Evolutionary conservation across 495 filamentous ascomycete species (phyloP).

Genomic region (Podospora tetraspora): DNA sequence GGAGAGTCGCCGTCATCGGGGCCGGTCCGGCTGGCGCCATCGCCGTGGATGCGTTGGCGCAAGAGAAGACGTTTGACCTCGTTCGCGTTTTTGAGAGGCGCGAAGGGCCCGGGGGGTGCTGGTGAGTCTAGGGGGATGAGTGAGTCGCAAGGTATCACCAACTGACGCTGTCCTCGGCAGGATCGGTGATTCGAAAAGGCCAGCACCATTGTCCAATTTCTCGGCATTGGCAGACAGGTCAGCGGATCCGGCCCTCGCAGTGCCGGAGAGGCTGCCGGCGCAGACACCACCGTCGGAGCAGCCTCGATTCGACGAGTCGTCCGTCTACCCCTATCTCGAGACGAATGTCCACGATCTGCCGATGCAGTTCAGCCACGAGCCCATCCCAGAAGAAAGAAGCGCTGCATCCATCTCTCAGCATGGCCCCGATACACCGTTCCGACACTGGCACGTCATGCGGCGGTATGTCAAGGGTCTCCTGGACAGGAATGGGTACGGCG

Average conservation of each 20-base stretch:
- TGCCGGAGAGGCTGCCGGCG: conserved; percentile 45
- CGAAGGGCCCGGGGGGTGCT: conserved; percentile 53
- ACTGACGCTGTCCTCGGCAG: conserved; percentile 24
- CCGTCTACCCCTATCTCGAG: conserved; percentile 41
- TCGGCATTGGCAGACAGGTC: conserved; percentile 39
- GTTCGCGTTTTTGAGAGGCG: conserved; percentile 57
- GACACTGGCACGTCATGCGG: conserved; percentile 33
- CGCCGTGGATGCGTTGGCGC: conserved; percentile 51
- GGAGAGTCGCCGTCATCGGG: conserved; percentile 55
- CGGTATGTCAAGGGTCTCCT: conserved; percentile 32
- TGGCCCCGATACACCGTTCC: conserved; percentile 32
- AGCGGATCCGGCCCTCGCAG: conserved; percentile 44
- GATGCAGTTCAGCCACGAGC: conserved; percentile 39
- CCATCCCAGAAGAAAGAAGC: conserved; percentile 31
- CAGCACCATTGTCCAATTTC: conserved; percentile 35
- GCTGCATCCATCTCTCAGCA: conserved; percentile 28
- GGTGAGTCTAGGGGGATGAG: conserved; percentile 32
- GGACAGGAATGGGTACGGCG: conserved; percentile 31
- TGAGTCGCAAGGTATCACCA: not conserved
- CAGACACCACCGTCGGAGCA: conserved; percentile 37
- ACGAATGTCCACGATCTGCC: conserved; percentile 37
- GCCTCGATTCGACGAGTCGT: conserved; percentile 47
- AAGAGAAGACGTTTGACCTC: conserved; percentile 51
- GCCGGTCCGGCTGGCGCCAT: conserved; percentile 56
- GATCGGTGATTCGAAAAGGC: conserved; percentile 36